These are phyloP conservation scores for Henningerozyma blattae DNA, from an alignment of 805 yeast genomes.

Conservation along the genomic window DNA sequence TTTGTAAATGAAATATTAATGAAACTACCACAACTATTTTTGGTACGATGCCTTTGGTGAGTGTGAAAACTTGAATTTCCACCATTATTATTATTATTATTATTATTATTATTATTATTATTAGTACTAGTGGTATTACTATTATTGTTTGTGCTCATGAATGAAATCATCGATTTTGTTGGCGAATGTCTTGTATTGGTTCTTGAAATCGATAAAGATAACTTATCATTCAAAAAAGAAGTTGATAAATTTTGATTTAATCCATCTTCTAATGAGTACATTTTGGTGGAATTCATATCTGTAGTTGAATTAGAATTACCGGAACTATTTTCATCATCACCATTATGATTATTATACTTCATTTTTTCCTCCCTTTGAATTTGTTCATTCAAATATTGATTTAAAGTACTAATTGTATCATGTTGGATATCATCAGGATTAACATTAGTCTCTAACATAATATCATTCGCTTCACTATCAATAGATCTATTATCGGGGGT, in stretches of 20 bases:
- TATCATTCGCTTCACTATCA: too few relatives aligned
- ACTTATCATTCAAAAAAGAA: slow-evolving; percentile 3
- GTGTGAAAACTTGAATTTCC: too few relatives aligned
- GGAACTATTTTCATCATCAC: neutral
- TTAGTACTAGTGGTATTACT: slow-evolving; percentile 10
- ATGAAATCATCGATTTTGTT: slow-evolving; percentile 23
- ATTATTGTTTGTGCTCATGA: too few relatives aligned
- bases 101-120: neutral
- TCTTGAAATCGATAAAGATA: slow-evolving; percentile 3
- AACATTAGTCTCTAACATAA: too few relatives aligned
- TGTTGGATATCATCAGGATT: neutral
- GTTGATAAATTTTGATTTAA: slow-evolving; percentile 14
- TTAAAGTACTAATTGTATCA: slow-evolving; percentile 21
- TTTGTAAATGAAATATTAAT: neutral
- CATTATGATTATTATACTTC: neutral
- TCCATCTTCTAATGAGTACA: slow-evolving; percentile 12
- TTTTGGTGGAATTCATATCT: neutral
- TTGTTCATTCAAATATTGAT: slow-evolving; percentile 14
- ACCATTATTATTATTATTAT: neutral
- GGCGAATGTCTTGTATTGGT: slow-evolving; percentile 20
- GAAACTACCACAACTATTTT: too few relatives aligned
- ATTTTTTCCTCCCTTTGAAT: slow-evolving; percentile 1
- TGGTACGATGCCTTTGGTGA: too few relatives aligned
- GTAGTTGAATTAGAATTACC: neutral
- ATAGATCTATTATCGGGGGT: too few relatives aligned